A percentile compares a stretch with the other conserved stretches of the same genome.
phyloP scores from a whole-genome alignment of 768 basidiomycete species.

The Cubamyces lactineus region DNA sequence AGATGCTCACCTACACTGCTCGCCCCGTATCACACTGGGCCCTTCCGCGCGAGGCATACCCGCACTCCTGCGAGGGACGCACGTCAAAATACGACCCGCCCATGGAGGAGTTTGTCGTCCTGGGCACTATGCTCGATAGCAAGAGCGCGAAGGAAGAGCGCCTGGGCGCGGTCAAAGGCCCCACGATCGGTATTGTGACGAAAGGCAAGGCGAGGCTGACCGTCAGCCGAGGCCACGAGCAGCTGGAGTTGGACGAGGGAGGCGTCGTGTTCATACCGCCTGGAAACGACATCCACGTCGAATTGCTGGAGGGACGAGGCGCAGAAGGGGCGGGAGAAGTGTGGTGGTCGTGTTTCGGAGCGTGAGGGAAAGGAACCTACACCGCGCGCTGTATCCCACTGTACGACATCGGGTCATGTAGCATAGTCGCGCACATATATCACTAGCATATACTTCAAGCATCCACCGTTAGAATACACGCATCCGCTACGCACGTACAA shows the following conservation, averaged over 20 bases:
- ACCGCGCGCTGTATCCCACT: background rate
- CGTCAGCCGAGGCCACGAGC: conserved; percentile 19
- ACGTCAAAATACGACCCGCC: conserved; percentile 33
- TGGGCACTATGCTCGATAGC: conserved; percentile 27
- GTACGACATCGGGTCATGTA: background rate
- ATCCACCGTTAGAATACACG: background rate
- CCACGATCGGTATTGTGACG: conserved; percentile 34
- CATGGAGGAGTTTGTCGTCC: conserved; percentile 34
- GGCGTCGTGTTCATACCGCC: conserved; percentile 31
- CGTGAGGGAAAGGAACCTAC: conserved; percentile 4
- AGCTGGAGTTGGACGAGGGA: conserved; percentile 25
- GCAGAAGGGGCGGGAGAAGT: conserved; percentile 27
- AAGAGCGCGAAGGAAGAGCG: conserved; percentile 15
- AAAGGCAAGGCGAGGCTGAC: conserved; percentile 22
- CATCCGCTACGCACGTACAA: background rate
- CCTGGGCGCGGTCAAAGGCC: conserved; percentile 24
- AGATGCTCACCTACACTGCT: conserved; percentile 33
- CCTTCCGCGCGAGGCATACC: conserved; percentile 25
- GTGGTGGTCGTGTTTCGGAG: conserved; percentile 31
- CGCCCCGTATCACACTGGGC: conserved; percentile 31
- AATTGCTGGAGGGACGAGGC: conserved; percentile 20
- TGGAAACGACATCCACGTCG: conserved; percentile 25
- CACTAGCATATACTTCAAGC: background rate
- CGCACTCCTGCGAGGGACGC: conserved; percentile 15
- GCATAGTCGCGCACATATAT: background rate